Percentiles rank a stretch among this genome's conserved stretches.
Evolutionary conservation across 2,329 filamentous ascomycete species (phyloP).

Genomic region (Bipolaris oryzae): DNA sequence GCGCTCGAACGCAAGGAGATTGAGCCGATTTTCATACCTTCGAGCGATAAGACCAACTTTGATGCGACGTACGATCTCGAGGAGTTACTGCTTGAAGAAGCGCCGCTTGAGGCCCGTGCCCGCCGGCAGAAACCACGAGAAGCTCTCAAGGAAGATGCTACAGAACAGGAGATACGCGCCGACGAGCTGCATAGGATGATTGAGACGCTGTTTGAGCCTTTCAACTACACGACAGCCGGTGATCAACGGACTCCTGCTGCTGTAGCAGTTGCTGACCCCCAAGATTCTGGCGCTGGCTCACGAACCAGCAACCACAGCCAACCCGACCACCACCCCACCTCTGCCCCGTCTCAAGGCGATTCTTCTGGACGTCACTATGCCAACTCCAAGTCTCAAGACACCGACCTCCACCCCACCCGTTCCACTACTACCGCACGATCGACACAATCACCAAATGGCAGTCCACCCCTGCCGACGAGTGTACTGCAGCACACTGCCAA

Average conservation of each 20-base stretch:
- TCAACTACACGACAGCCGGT: slow-evolving; percentile 87
- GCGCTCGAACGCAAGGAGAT: slow-evolving; percentile 85
- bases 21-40: slow-evolving; percentile 88
- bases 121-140: slow-evolving; percentile 93
- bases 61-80: slow-evolving; percentile 98
- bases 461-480: slow-evolving; percentile 50
- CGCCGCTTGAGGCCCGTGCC: slow-evolving; percentile 88
- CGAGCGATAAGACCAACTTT: slow-evolving; percentile 98
- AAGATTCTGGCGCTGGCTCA: slow-evolving; percentile 38
- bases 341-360: slow-evolving; percentile 40
- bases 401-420: slow-evolving; percentile 46
- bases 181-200: slow-evolving; percentile 95
- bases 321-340: slow-evolving; percentile 41
- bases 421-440: slow-evolving; percentile 48
- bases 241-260: slow-evolving; percentile 67
- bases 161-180: slow-evolving; percentile 90
- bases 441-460: slow-evolving; percentile 56
- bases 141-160: slow-evolving; percentile 89
- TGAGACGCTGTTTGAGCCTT: slow-evolving; percentile 89
- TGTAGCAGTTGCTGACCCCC: slow-evolving; percentile 36
- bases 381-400: slow-evolving; percentile 45
- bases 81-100: slow-evolving; percentile 90
- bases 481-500: slow-evolving; percentile 30
- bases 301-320: slow-evolving; percentile 45
- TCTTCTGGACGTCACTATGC: slow-evolving; percentile 40